Conservation (phyloP, 257 asterid species). For the Plantago major region DNA sequence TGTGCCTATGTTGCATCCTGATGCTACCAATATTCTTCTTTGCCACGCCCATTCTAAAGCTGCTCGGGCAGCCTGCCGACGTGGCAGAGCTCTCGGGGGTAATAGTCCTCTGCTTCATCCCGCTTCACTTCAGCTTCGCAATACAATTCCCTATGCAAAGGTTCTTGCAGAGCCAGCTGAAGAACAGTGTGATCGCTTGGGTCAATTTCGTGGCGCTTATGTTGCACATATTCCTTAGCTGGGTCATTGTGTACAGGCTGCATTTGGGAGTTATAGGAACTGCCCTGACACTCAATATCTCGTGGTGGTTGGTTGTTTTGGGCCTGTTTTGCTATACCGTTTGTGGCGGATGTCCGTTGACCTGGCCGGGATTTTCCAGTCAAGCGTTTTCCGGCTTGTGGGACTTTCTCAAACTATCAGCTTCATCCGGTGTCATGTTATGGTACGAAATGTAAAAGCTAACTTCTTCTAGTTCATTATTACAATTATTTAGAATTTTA, state of each 20-base stretch:
- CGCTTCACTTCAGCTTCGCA: slow-evolving; percentile 75
- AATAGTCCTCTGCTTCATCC: slow-evolving; percentile 53
- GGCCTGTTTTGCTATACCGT: slow-evolving; percentile 39
- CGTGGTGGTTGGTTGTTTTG: slow-evolving; percentile 50
- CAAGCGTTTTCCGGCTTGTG: slow-evolving; percentile 67
- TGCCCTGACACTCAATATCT: slow-evolving; percentile 34
- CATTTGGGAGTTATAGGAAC: slow-evolving; percentile 46
- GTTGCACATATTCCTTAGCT: slow-evolving; percentile 34
- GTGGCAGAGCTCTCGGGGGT: slow-evolving; percentile 76
- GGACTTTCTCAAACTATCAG: slow-evolving; percentile 56
- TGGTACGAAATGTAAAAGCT: slow-evolving; percentile 24
- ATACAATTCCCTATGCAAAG: slow-evolving; percentile 69
- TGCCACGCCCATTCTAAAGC: slow-evolving; percentile 56
- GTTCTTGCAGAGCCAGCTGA: slow-evolving; percentile 83
- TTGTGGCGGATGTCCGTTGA: slow-evolving; percentile 53
- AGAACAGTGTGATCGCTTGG: slow-evolving; percentile 60
- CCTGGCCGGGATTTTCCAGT: slow-evolving; percentile 59
- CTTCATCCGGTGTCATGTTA: slow-evolving; percentile 67
- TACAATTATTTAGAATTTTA: too few species aligned
- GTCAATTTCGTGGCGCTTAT: slow-evolving; percentile 40
- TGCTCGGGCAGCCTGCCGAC: slow-evolving; percentile 66
- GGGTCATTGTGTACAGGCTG: slow-evolving; percentile 39
- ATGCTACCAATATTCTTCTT: slow-evolving; percentile 50
- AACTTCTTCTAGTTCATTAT: too few species aligned
- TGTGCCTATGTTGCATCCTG: slow-evolving; percentile 34